phyloP scores from a whole-genome alignment of 139 green algal genomes.

The Asterochloris sp. region DNA sequence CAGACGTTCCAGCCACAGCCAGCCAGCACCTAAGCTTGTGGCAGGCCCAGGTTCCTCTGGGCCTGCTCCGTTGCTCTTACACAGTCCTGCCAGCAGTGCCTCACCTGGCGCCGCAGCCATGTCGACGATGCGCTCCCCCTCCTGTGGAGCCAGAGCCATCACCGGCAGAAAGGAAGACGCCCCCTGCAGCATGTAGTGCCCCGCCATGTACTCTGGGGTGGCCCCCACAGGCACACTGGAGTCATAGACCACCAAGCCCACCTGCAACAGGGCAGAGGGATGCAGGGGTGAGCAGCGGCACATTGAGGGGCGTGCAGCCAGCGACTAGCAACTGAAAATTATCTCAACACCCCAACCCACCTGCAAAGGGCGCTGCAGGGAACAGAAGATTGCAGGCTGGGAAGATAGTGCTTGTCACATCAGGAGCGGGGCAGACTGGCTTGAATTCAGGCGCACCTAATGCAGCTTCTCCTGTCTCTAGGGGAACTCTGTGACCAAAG shows the following conservation, averaged over 20 bases:
- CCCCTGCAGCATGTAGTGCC: slow-evolving; percentile 98
- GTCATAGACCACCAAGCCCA: slow-evolving; percentile 97
- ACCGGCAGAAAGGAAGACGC: slow-evolving; percentile 96
- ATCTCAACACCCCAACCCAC: too few relatives aligned
- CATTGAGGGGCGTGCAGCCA: neutral
- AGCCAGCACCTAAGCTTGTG: too few relatives aligned
- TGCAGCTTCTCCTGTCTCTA: too few relatives aligned
- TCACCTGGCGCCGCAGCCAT: slow-evolving; percentile 91
- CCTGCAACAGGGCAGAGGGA: slow-evolving; percentile 29
- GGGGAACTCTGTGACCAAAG: too few relatives aligned
- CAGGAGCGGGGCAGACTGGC: neutral
- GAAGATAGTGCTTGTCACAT: neutral
- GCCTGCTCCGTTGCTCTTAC: too few relatives aligned
- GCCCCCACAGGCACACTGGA: slow-evolving; percentile 93
- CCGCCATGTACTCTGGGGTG: slow-evolving; percentile 99
- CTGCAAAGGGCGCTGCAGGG: neutral
- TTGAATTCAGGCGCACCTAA: too few relatives aligned
- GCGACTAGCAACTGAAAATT: neutral
- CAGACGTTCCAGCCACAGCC: too few relatives aligned
- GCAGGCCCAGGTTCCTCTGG: too few relatives aligned
- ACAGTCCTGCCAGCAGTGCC: neutral
- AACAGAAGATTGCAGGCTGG: neutral
- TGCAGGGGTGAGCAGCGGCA: neutral
- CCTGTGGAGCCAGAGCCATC: slow-evolving; percentile 94
- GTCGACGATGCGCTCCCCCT: slow-evolving; percentile 88